A percentile compares a stretch with the other conserved stretches of the same genome.
These are phyloP conservation scores for Penicillium flavigenum DNA, from an alignment of 495 filamentous ascomycete genomes.

Conservation along the genomic window DNA sequence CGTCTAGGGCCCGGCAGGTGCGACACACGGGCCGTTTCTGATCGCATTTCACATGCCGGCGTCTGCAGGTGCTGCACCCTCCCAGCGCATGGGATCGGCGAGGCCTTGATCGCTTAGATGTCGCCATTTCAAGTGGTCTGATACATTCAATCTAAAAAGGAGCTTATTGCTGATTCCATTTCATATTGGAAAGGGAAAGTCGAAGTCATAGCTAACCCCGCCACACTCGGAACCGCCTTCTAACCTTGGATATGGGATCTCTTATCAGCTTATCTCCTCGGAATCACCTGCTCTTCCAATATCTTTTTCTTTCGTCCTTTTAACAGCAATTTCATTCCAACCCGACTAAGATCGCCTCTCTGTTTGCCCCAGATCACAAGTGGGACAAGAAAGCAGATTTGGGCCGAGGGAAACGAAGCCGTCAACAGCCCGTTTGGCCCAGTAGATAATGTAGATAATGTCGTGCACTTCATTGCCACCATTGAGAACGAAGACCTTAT, in stretches of 20 bases:
- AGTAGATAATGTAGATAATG: neutral
- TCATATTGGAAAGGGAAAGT: neutral
- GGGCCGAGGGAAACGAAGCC: constrained; percentile 42
- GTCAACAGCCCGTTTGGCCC: constrained; percentile 44
- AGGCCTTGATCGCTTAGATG: constrained; percentile 22
- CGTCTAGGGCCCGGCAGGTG: constrained; percentile 29
- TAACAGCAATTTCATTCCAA: neutral
- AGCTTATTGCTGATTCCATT: neutral
- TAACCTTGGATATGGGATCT: neutral
- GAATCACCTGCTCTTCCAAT: constrained; percentile 44
- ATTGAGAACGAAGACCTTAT: neutral
- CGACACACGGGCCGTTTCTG: constrained; percentile 38
- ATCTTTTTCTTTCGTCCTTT: neutral
- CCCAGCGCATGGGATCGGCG: constrained; percentile 35
- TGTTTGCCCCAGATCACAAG: constrained; percentile 71
- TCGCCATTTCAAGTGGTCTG: constrained; percentile 17
- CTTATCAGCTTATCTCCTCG: constrained; percentile 21
- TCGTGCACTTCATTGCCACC: neutral
- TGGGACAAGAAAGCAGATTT: constrained; percentile 39
- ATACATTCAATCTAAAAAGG: neutral
- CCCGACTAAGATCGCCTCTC: constrained; percentile 61
- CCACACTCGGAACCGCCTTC: constrained; percentile 7
- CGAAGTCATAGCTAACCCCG: neutral
- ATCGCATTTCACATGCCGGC: constrained; percentile 44
- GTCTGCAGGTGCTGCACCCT: constrained; percentile 37